Conservation (phyloP, 805 yeast species). For the Saturnispora sekii region DNA sequence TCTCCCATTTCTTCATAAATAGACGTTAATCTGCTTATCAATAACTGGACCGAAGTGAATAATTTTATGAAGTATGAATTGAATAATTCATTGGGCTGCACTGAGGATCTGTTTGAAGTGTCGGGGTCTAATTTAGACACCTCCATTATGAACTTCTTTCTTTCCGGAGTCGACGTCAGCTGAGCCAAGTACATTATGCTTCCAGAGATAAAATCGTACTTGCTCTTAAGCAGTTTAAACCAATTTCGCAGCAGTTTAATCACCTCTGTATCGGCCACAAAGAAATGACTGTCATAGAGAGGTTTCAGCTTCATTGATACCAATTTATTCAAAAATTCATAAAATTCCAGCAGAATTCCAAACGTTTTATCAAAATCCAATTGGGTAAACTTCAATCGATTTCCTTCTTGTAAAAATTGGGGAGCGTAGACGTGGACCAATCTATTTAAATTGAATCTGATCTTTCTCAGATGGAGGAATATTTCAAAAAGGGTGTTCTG, state of each 20-base stretch:
- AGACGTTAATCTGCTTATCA: constrained; percentile 19
- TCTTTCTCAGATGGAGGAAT: constrained; percentile 19
- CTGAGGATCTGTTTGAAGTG: constrained; percentile 18
- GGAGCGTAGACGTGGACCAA: constrained; percentile 23
- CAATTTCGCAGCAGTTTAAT: constrained; percentile 19
- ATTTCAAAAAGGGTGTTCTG: constrained; percentile 26
- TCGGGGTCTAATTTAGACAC: constrained; percentile 16
- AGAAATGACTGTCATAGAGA: constrained; percentile 21
- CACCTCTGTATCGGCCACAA: constrained; percentile 22
- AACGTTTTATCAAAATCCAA: constrained; percentile 23
- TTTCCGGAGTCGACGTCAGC: constrained; percentile 19
- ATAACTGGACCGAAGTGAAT: constrained; percentile 23
- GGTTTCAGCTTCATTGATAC: constrained; percentile 19
- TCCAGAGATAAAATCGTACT: constrained; percentile 22
- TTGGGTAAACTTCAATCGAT: constrained; percentile 10
- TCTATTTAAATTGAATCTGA: constrained; percentile 21
- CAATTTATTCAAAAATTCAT: constrained; percentile 20
- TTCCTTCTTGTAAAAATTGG: constrained; percentile 13
- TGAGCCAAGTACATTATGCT: constrained; percentile 23
- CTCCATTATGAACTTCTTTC: constrained; percentile 19
- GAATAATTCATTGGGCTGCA: constrained; percentile 22
- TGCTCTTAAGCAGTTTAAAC: constrained; percentile 20
- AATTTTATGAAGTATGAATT: constrained; percentile 24
- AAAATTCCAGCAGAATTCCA: constrained; percentile 19
- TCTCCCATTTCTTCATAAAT: constrained; percentile 17